Conservation (phyloP, 148 eudicot genomes). For the Camellia lanceoleosa region DNA sequence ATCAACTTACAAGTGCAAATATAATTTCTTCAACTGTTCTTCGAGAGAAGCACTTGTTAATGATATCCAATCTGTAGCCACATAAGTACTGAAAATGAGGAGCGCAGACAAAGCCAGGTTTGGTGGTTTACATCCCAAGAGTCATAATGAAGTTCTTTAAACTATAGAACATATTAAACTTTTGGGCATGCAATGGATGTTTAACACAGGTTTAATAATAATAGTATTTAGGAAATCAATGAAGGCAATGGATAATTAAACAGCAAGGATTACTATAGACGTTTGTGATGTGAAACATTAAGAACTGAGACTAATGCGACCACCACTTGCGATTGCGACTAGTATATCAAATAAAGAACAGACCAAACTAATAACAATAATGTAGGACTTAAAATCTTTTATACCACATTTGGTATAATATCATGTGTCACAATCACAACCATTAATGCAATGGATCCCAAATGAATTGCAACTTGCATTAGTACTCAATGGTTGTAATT, state of each 20-base stretch:
- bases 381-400: no score
- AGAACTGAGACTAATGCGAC: not conserved
- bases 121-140: slow-evolving; percentile 1
- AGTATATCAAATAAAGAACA: no score
- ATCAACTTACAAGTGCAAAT: slow-evolving; percentile 64
- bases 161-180: not conserved
- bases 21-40: slow-evolving; percentile 77
- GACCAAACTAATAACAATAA: no score
- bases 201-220: not conserved
- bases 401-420: no score
- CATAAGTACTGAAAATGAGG: not conserved
- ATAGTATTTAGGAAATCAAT: not conserved
- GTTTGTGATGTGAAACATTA: not conserved
- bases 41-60: slow-evolving; percentile 66
- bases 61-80: slow-evolving; percentile 55
- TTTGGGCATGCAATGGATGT: not conserved
- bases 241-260: not conserved
- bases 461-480: no score
- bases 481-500: no score
- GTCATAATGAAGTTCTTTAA: not conserved
- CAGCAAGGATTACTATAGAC: not conserved
- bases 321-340: no score
- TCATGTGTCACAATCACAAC: no score
- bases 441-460: no score
- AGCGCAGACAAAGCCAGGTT: not conserved